phyloP scores from a whole-genome alignment of 768 basidiomycete species.

The Podaxis mareebaensis region DNA sequence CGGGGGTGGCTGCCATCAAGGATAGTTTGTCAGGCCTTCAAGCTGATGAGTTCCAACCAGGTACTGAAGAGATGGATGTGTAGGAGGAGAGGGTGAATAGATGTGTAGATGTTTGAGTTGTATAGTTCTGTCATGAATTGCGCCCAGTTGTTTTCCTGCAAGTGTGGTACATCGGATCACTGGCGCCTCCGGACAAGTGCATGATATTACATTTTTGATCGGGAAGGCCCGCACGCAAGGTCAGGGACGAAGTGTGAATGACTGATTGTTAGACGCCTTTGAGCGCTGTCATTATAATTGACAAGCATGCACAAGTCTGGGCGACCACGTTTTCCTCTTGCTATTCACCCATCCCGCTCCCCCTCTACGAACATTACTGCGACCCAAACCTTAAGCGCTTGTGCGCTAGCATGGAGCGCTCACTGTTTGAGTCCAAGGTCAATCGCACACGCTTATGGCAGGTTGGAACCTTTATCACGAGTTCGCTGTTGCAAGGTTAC shows the following conservation, averaged over 20 bases:
- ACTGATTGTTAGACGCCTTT: background rate
- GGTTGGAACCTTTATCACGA: background rate
- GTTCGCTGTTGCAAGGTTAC: background rate
- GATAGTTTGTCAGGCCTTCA: no score
- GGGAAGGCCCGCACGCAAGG: background rate
- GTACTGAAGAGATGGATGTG: no score
- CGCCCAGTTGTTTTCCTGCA: no score
- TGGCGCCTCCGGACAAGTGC: no score
- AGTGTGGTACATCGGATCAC: no score
- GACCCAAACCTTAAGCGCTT: background rate
- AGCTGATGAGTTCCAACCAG: no score
- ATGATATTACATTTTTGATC: background rate
- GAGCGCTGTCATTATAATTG: background rate
- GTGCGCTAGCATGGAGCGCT: background rate
- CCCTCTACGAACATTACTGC: background rate
- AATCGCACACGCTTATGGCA: background rate
- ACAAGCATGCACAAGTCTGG: background rate
- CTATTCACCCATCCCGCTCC: background rate
- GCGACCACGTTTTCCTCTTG: background rate
- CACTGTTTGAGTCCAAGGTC: background rate
- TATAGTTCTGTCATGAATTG: no score
- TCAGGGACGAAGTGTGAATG: background rate
- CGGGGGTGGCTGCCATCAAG: no score
- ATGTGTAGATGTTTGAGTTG: no score
- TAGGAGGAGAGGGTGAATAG: no score